These are phyloP conservation scores for Nematocida major DNA, from an alignment of 371 early-diverging fungal species.

Conservation along the genomic window DNA sequence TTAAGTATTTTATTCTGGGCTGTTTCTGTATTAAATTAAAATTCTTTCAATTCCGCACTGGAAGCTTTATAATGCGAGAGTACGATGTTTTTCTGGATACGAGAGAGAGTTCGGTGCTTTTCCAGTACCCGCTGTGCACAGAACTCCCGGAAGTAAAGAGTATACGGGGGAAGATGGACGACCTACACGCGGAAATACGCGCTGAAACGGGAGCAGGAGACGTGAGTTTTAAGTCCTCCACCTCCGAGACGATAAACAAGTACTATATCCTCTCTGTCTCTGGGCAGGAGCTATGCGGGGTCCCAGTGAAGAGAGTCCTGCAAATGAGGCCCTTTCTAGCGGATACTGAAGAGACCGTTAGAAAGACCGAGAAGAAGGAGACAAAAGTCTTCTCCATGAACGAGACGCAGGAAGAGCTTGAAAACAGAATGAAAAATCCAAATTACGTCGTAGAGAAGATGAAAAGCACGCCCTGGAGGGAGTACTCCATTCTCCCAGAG, in stretches of 20 bases:
- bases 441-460: slow-evolving; percentile 37
- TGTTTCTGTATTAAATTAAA: no score
- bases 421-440: slow-evolving; percentile 36
- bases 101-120: background rate
- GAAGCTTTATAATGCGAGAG: background rate
- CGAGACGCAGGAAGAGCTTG: slow-evolving; percentile 39
- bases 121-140: slow-evolving; percentile 25
- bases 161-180: slow-evolving; percentile 8
- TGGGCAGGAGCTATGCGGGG: background rate
- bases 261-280: slow-evolving; percentile 6
- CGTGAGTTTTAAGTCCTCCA: background rate
- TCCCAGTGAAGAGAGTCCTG: slow-evolving; percentile 8
- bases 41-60: no score
- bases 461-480: slow-evolving; percentile 15
- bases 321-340: slow-evolving; percentile 35
- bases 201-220: background rate
- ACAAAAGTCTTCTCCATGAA: slow-evolving; percentile 15
- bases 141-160: background rate
- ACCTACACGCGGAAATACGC: background rate
- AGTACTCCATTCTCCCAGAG: background rate
- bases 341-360: slow-evolving; percentile 35
- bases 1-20: background rate
- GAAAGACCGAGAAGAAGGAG: slow-evolving; percentile 37
- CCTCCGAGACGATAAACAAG: slow-evolving; percentile 6
- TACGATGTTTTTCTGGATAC: slow-evolving; percentile 32